Evolutionary conservation across 1,284 basidiomycete genomes (phyloP).

Genomic region (Ustilago cynodontis): DNA sequence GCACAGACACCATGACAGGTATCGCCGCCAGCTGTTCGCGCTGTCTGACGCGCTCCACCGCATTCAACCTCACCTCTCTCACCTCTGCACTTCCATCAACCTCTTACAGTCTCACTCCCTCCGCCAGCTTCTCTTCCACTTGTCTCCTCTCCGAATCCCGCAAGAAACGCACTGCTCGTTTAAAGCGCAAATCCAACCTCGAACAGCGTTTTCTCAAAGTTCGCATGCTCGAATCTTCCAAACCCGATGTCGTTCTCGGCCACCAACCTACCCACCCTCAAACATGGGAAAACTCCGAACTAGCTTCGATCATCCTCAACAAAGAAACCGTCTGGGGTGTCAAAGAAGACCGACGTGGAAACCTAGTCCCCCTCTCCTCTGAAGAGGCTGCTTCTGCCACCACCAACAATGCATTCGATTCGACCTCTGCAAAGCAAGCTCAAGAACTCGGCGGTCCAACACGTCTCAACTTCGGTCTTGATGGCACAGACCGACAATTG

Average conservation of each 20-base stretch:
- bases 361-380: constrained; percentile 43
- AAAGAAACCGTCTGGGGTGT: constrained; percentile 67
- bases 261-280: constrained; percentile 72
- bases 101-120: constrained; percentile 31
- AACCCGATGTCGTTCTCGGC: constrained; percentile 81
- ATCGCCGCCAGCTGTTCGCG: constrained; percentile 37
- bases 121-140: constrained; percentile 46
- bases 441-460: constrained; percentile 50
- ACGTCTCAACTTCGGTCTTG: constrained; percentile 65
- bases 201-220: constrained; percentile 64
- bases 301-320: constrained; percentile 56
- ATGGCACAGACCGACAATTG: constrained; percentile 51
- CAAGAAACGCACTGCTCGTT: constrained; percentile 53
- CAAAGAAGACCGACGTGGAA: constrained; percentile 63
- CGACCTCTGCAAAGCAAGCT: constrained; percentile 15
- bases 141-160: constrained; percentile 48
- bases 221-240: constrained; percentile 69
- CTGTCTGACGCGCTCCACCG: constrained; percentile 19
- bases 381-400: neutral
- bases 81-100: constrained; percentile 30
- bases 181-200: constrained; percentile 68
- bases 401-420: constrained; percentile 23
- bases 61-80: constrained; percentile 32
- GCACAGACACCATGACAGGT: too few relatives aligned
- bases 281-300: constrained; percentile 60